Conservation (phyloP, 2,329 filamentous ascomycete species). For the Scytalidium lignicola region DNA sequence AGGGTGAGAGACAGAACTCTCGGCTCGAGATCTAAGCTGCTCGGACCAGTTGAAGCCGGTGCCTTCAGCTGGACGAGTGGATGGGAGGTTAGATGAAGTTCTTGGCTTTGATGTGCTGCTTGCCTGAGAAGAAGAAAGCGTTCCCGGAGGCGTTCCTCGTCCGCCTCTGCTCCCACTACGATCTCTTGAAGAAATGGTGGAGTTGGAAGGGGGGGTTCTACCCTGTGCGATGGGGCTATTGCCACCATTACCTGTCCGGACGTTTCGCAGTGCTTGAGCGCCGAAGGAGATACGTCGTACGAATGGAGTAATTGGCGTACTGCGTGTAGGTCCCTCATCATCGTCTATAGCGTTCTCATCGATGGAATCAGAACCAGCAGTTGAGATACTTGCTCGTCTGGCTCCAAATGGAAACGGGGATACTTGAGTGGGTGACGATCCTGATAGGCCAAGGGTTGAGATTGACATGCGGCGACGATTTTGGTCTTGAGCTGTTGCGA, state of each 20-base stretch:
- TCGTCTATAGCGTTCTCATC: conserved; percentile 74
- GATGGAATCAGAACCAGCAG: conserved; percentile 55
- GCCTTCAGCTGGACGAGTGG: conserved; percentile 70
- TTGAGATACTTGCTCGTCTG: conserved; percentile 65
- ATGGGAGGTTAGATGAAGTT: conserved; percentile 61
- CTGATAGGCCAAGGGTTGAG: conserved; percentile 68
- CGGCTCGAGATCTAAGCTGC: conserved; percentile 86
- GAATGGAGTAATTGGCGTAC: conserved; percentile 67
- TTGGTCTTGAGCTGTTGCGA: conserved; percentile 46
- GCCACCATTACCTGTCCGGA: conserved; percentile 28
- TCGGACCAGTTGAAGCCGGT: conserved; percentile 92
- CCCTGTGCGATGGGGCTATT: conserved; percentile 22
- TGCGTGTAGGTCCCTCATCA: conserved; percentile 47
- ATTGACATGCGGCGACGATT: conserved; percentile 68
- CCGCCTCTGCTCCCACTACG: neutral
- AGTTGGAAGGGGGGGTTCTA: conserved; percentile 26
- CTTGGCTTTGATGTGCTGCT: conserved; percentile 50
- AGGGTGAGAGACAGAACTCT: conserved; percentile 62
- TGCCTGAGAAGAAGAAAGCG: conserved; percentile 39
- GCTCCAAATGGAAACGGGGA: conserved; percentile 46
- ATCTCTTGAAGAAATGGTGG: conserved; percentile 1
- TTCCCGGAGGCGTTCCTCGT: neutral
- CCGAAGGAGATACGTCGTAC: conserved; percentile 87
- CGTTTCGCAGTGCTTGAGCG: conserved; percentile 54
- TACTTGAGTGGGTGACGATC: conserved; percentile 57